Conservation (phyloP, 164 flowering plant genomes). For the Akebia trifoliata region DNA sequence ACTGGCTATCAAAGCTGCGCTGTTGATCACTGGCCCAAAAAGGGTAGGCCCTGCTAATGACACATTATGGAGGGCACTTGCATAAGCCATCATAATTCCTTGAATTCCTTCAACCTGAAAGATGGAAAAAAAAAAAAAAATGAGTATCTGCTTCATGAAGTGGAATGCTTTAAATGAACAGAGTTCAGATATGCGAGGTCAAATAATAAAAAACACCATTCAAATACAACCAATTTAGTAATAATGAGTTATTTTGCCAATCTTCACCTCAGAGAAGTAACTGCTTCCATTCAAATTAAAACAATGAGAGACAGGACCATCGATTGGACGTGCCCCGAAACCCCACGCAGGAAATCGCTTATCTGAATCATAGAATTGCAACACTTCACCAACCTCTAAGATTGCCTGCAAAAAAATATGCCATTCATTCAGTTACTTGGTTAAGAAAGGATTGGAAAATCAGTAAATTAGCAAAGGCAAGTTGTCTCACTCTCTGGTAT, state of each 20-base stretch:
- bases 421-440: not conserved
- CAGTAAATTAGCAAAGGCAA: not conserved
- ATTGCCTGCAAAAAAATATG: conserved; percentile 56
- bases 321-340: conserved; percentile 65
- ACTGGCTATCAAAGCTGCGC: conserved; percentile 68
- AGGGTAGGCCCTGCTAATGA: conserved; percentile 85
- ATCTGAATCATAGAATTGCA: conserved; percentile 90
- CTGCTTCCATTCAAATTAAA: conserved; percentile 68
- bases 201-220: not conserved
- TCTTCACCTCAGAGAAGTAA: conserved; percentile 50
- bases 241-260: conserved; percentile 1
- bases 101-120: conserved; percentile 76
- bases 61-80: conserved; percentile 58
- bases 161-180: not conserved
- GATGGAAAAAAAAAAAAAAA: not conserved
- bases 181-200: not conserved
- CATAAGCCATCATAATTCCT: conserved; percentile 80
- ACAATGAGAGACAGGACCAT: conserved; percentile 76
- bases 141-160: conserved; percentile 7
- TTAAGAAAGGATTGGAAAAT: not conserved
- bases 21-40: conserved; percentile 75
- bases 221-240: not conserved
- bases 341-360: conserved; percentile 87
- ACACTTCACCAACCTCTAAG: conserved; percentile 60
- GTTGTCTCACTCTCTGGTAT: conserved; percentile 73